phyloP scores from a whole-genome alignment of 2,329 filamentous ascomycete species.

The Aspergillus oerlinghausenensis region DNA sequence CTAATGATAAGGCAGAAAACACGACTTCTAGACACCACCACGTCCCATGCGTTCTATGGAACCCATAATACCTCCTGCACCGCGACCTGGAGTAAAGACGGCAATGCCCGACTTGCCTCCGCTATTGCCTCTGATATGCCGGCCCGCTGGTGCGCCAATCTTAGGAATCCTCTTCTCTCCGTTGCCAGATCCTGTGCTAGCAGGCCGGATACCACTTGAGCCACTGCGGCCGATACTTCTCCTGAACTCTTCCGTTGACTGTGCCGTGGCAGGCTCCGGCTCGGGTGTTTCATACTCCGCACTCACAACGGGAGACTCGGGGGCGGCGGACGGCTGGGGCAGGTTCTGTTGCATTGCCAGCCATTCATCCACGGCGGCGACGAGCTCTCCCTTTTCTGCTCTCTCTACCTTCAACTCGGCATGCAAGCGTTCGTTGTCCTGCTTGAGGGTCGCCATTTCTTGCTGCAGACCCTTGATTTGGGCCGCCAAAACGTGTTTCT shows the following conservation, averaged over 20 bases:
- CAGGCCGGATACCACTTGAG: constrained; percentile 28
- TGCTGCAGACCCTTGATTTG: constrained; percentile 70
- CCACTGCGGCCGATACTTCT: constrained; percentile 23
- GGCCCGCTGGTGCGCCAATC: constrained; percentile 24
- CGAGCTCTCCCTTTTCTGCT: constrained; percentile 44
- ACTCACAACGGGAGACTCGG: background rate
- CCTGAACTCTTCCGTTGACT: constrained; percentile 18
- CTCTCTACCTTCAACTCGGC: constrained; percentile 54
- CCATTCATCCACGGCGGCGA: constrained; percentile 46
- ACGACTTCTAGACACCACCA: constrained; percentile 18
- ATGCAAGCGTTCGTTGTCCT: constrained; percentile 62
- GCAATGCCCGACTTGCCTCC: constrained; percentile 35
- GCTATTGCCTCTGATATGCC: constrained; percentile 33
- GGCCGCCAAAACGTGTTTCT: constrained; percentile 65
- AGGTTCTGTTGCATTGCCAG: constrained; percentile 36
- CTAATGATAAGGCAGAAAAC: background rate
- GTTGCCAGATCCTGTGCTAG: constrained; percentile 19
- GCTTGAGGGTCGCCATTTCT: constrained; percentile 64
- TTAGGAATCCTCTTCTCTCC: constrained; percentile 28
- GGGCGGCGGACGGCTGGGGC: constrained; percentile 1
- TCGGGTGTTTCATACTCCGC: constrained; percentile 8
- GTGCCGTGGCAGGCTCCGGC: constrained; percentile 4
- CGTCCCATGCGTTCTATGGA: constrained; percentile 86
- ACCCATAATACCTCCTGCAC: constrained; percentile 64
- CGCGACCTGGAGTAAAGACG: constrained; percentile 47